Evolutionary conservation across 176 grass and related monocot genomes (phyloP), one percentile per base, ranked within the genome.

Genomic region (Bolboschoenus planiculmis): DNA sequence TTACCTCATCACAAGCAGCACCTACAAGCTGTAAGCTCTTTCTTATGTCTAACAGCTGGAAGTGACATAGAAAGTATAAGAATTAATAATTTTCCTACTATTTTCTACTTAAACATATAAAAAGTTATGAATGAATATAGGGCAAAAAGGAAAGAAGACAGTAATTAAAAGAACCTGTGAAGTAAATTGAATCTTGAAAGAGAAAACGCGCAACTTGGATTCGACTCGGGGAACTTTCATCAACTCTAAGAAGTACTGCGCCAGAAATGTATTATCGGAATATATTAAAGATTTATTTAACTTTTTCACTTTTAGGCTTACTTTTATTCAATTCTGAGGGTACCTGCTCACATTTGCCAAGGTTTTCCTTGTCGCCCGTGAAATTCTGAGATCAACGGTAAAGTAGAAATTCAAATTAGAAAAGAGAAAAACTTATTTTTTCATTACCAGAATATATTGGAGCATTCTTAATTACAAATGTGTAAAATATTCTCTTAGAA

Each of bases 291-390:
- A 80, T 74, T 14, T 46, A 47, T 68, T 36, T 35, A 79, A 36
- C 10, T 37, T 4, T 79, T 79, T 79, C 10, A 58, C 34, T 46
- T 60, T 57, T 34, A 20, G 55, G 30, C 73, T 86, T 80, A 74
- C 57, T 72, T 58, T 56, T 73, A 84, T 54, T 36, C 35, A 81
- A 81, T 81, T 84, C 56, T 89, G 79, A 67, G 39, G 64, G 86
- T 97, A 94, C 94, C 84, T 88, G 94, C 68, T 97, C 95, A 88
- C 95, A 97, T 85, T 97, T 97, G 78, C 95, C 95, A 91, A 97
- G 95, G 48, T 16, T 85, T 81, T 94, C 95, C 87, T 88, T 92
- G 77, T 88, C 90, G 60, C 95, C 95, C 1, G 34, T 74, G 85
- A 89, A 97, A 30, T 88, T 85, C 92, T 94, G 88, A 68, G 86